These are phyloP conservation scores for Phytophthora pseudosyringae DNA, from an alignment of 352 stramenopile genomes.

Conservation along the genomic window DNA sequence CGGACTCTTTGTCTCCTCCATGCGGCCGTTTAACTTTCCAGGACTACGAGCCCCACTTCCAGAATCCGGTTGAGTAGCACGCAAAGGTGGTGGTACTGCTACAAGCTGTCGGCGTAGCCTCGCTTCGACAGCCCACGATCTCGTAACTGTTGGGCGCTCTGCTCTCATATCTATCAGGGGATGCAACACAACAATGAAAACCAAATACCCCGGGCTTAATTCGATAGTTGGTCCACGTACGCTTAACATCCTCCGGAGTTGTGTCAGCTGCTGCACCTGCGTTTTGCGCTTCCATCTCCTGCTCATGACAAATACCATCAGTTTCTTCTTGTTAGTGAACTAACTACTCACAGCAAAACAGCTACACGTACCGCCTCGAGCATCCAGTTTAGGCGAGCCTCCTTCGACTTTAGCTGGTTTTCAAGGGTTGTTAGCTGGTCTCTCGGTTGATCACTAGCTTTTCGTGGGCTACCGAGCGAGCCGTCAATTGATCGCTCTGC, in stretches of 20 bases:
- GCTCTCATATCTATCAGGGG: neutral
- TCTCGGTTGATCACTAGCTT: slow-evolving; percentile 21
- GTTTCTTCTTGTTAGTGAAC: neutral
- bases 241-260: neutral
- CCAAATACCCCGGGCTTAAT: neutral
- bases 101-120: slow-evolving; percentile 54
- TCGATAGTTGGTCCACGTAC: slow-evolving; percentile 15
- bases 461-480: neutral
- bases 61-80: slow-evolving; percentile 13
- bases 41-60: neutral
- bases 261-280: slow-evolving; percentile 16
- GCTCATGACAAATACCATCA: slow-evolving; percentile 8
- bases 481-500: neutral
- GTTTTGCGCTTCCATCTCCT: slow-evolving; percentile 84
- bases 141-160: slow-evolving; percentile 34
- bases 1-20: neutral
- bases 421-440: slow-evolving; percentile 53
- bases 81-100: slow-evolving; percentile 46
- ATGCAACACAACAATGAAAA: neutral
- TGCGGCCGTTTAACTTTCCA: slow-evolving; percentile 4
- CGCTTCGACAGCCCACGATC: slow-evolving; percentile 67
- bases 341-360: neutral
- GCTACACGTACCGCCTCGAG: slow-evolving; percentile 59
- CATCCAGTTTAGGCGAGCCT: slow-evolving; percentile 75
- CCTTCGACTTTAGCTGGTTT: slow-evolving; percentile 59